A percentile compares a stretch with the other conserved stretches of the same genome.
These are phyloP conservation scores for Verruconis gallopava DNA, from an alignment of 2,329 filamentous ascomycete genomes.

Conservation along the genomic window DNA sequence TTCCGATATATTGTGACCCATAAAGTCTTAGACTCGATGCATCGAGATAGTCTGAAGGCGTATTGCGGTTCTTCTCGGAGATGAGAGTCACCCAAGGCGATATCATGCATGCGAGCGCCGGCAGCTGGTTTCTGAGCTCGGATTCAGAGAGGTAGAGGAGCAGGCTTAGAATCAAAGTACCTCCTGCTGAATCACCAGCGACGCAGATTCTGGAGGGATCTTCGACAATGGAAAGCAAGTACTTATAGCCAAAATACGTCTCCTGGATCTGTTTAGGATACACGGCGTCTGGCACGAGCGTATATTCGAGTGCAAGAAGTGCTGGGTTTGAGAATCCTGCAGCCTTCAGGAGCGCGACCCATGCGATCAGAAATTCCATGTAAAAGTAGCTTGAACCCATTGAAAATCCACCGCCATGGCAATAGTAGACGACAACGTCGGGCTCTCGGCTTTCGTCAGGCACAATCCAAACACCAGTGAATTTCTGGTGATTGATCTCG, in stretches of 20 bases:
- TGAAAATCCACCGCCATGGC: constrained; percentile 70
- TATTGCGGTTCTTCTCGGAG: constrained; percentile 54
- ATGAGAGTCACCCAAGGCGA: constrained; percentile 71
- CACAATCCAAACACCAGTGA: constrained; percentile 58
- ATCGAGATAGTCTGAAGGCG: constrained; percentile 63
- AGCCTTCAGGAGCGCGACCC: constrained; percentile 51
- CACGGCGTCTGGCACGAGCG: constrained; percentile 58
- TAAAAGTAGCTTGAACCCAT: constrained; percentile 80
- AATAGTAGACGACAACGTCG: constrained; percentile 71
- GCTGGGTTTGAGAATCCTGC: constrained; percentile 61
- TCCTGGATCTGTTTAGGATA: constrained; percentile 66
- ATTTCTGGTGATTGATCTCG: constrained; percentile 29
- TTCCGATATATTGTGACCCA: constrained; percentile 54
- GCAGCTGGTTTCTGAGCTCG: constrained; percentile 31
- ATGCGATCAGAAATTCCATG: constrained; percentile 66
- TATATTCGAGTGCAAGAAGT: constrained; percentile 70
- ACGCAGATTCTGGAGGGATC: constrained; percentile 54
- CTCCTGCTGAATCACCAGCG: constrained; percentile 69
- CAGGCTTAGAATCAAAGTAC: constrained; percentile 58
- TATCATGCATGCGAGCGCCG: constrained; percentile 56
- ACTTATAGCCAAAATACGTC: constrained; percentile 55
- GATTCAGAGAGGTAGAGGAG: constrained; percentile 51
- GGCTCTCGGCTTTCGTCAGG: constrained; percentile 46
- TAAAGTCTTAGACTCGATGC: constrained; percentile 53
- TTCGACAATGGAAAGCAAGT: constrained; percentile 45